These are phyloP conservation scores for Phytopythium cucurbitacearum DNA, from an alignment of 352 stramenopile genomes.

Conservation along the genomic window DNA sequence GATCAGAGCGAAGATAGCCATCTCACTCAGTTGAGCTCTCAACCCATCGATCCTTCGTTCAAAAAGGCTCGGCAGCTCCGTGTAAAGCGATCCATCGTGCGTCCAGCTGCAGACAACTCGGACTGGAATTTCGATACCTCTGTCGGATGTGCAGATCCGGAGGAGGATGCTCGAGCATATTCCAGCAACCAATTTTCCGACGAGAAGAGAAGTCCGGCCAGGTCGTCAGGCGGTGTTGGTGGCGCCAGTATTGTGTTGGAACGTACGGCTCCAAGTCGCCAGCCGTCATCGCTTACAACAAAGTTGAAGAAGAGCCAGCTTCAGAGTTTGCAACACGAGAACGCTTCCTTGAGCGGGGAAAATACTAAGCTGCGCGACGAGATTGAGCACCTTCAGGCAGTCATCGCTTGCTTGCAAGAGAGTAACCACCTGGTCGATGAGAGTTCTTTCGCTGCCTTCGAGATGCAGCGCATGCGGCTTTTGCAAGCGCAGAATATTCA, in stretches of 20 bases:
- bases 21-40: neutral
- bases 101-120: neutral
- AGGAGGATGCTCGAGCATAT: constrained; percentile 8
- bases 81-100: neutral
- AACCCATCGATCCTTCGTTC: neutral
- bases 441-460: constrained; percentile 11
- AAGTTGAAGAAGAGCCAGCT: constrained; percentile 46
- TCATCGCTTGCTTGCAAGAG: constrained; percentile 29
- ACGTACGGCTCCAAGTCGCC: constrained; percentile 15
- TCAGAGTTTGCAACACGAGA: constrained; percentile 39
- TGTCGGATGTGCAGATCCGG: constrained; percentile 3
- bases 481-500: constrained; percentile 61
- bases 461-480: constrained; percentile 27
- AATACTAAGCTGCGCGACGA: constrained; percentile 41
- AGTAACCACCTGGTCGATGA: constrained; percentile 15
- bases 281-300: constrained; percentile 17
- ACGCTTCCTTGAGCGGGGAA: constrained; percentile 23
- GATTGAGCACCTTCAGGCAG: constrained; percentile 38
- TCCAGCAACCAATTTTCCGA: neutral
- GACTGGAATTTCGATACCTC: constrained; percentile 38
- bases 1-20: neutral
- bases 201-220: neutral
- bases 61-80: neutral
- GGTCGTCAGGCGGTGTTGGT: neutral
- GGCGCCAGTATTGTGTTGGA: constrained; percentile 27